Percentiles rank a stretch among this genome's conserved stretches.
Evolutionary conservation across 2,329 filamentous ascomycete genomes (phyloP).

Genomic region (Triangularia verruculosa): DNA sequence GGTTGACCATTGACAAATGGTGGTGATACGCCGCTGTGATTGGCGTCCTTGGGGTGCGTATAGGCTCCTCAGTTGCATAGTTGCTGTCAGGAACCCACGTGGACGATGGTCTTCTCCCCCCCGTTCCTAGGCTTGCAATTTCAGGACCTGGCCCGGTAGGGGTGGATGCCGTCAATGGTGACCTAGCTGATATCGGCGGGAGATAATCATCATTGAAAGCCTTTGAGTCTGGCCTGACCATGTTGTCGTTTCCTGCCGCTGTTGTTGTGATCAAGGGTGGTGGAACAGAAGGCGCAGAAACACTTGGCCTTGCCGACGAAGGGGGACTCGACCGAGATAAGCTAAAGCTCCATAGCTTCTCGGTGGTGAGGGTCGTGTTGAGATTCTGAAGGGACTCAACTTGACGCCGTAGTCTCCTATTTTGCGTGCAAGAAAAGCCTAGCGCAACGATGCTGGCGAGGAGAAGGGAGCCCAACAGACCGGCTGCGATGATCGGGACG

Average conservation of each 20-base stretch:
- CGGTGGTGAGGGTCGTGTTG: neutral
- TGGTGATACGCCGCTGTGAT: conserved; percentile 8
- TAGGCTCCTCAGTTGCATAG: neutral
- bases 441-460: conserved; percentile 20
- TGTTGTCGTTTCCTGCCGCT: neutral
- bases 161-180: neutral
- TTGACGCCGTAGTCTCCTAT: conserved; percentile 16
- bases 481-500: conserved; percentile 16
- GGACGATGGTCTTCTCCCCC: neutral
- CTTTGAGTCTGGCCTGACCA: neutral
- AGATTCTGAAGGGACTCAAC: conserved; percentile 16
- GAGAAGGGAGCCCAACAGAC: conserved; percentile 18
- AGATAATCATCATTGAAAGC: neutral
- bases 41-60: conserved; percentile 2
- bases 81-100: neutral
- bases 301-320: neutral
- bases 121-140: neutral
- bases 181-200: neutral
- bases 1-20: conserved; percentile 4
- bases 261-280: neutral
- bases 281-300: neutral
- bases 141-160: neutral
- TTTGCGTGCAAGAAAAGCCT: conserved; percentile 17
- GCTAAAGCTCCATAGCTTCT: neutral
- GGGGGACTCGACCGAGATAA: neutral